Evolutionary conservation across 2,329 filamentous ascomycete species (phyloP).

Genomic region (Apiospora rasikravindrae): DNA sequence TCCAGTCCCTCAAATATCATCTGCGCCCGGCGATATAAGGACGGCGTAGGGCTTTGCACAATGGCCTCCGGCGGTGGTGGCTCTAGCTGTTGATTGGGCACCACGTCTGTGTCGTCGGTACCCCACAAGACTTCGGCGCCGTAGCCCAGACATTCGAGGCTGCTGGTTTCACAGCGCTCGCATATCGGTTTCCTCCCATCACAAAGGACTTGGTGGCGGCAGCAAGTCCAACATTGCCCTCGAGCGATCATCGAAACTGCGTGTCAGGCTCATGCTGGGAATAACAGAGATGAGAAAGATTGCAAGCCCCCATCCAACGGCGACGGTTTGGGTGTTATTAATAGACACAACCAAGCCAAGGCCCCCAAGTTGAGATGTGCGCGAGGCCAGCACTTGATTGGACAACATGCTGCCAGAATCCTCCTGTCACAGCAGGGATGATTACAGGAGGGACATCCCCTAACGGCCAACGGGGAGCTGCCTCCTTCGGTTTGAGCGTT

Average conservation of each 20-base stretch:
- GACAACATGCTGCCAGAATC: not conserved
- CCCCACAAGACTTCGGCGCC: not conserved
- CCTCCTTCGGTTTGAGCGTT: not conserved
- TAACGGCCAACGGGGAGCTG: not conserved
- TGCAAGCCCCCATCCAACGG: not conserved
- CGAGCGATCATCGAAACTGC: slow-evolving; percentile 21
- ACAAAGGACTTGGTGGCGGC: slow-evolving; percentile 21
- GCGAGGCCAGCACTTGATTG: not conserved
- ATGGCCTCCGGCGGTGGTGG: not conserved
- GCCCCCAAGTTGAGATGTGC: not conserved
- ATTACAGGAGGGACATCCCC: not conserved
- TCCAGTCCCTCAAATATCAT: slow-evolving; percentile 25
- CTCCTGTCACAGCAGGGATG: not conserved
- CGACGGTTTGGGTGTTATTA: not conserved
- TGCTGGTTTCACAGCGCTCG: not conserved
- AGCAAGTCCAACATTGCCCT: slow-evolving; percentile 24
- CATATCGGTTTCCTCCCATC: slow-evolving; percentile 22
- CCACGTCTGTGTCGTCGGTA: not conserved
- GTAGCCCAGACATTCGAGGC: slow-evolving; percentile 20
- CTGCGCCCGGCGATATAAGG: slow-evolving; percentile 21
- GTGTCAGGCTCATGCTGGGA: slow-evolving; percentile 19
- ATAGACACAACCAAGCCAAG: not conserved
- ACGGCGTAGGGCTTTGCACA: slow-evolving; percentile 7
- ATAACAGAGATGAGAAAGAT: not conserved
- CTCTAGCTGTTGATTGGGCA: not conserved